These are phyloP conservation scores for Erysimum cheiranthoides DNA, from an alignment of 345 rosid genomes.

Conservation along the genomic window DNA sequence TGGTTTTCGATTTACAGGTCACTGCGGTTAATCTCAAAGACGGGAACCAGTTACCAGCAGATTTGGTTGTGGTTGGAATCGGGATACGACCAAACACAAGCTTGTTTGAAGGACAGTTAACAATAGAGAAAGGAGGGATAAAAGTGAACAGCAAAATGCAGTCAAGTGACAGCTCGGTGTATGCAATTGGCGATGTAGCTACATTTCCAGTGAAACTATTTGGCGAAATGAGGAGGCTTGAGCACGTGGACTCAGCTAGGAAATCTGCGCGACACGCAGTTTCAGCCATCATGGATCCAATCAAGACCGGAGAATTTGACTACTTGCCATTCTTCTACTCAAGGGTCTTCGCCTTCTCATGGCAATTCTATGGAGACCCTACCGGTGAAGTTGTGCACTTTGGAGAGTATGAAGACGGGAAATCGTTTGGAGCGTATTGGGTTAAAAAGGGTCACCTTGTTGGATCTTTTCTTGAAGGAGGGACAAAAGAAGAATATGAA, in stretches of 20 bases:
- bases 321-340: conserved; percentile 97
- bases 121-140: conserved; percentile 92
- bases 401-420: conserved; percentile 74
- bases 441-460: conserved; percentile 75
- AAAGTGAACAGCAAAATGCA: conserved; percentile 86
- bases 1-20: conserved; percentile 56
- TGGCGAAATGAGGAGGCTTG: conserved; percentile 87
- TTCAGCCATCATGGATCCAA: conserved; percentile 77
- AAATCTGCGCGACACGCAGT: conserved; percentile 86
- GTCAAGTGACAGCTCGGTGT: conserved; percentile 82
- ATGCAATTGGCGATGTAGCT: conserved; percentile 95
- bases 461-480: conserved; percentile 96
- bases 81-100: conserved; percentile 96
- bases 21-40: conserved; percentile 84
- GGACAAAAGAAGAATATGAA: conserved; percentile 88
- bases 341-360: conserved; percentile 79
- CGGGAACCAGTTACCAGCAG: conserved; percentile 70
- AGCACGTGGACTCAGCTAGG: conserved; percentile 92
- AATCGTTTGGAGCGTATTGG: conserved; percentile 88
- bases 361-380: conserved; percentile 96
- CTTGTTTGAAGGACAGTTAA: conserved; percentile 87
- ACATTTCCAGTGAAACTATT: conserved; percentile 82
- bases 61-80: conserved; percentile 91
- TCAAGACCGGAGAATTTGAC: conserved; percentile 69
- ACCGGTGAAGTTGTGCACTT: conserved; percentile 83